Conservation (phyloP, 2,329 filamentous ascomycete genomes). For the Cordyceps javanica region DNA sequence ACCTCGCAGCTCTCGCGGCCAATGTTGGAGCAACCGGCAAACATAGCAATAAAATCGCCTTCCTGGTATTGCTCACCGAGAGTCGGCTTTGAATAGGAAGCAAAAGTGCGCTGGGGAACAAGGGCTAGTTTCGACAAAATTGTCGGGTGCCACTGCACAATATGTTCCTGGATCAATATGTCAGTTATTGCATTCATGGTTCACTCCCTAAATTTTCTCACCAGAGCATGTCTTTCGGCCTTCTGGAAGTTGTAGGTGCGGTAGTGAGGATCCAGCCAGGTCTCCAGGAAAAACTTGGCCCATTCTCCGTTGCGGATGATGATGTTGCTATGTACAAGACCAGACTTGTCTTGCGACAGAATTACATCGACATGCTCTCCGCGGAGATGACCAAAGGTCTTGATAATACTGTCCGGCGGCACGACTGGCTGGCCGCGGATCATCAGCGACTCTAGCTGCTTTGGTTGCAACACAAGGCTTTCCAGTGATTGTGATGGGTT, state of each 20-base stretch:
- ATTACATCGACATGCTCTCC: constrained; percentile 74
- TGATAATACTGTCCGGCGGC: constrained; percentile 93
- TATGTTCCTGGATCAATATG: constrained; percentile 58
- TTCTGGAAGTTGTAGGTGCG: constrained; percentile 94
- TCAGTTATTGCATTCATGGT: constrained; percentile 21
- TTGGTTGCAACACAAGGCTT: constrained; percentile 60
- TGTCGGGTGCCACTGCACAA: constrained; percentile 94
- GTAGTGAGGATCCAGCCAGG: constrained; percentile 94
- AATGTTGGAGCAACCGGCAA: constrained; percentile 62
- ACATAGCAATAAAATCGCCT: constrained; percentile 78
- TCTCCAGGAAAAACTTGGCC: constrained; percentile 87
- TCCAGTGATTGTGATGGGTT: constrained; percentile 66
- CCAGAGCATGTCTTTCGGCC: constrained; percentile 84
- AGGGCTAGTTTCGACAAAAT: constrained; percentile 84
- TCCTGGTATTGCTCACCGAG: constrained; percentile 65
- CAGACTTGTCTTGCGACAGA: constrained; percentile 76
- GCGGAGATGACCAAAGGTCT: constrained; percentile 79
- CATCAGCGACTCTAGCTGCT: constrained; percentile 70
- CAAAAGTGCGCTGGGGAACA: constrained; percentile 78
- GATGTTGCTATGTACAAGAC: constrained; percentile 71
- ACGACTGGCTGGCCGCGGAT: constrained; percentile 80
- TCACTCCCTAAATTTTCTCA: constrained; percentile 35
- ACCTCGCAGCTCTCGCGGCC: constrained; percentile 60
- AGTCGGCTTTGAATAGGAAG: constrained; percentile 60
- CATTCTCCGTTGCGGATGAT: constrained; percentile 79